phyloP scores from a whole-genome alignment of 2,329 filamentous ascomycete genomes.

The Fusarium xylarioides region DNA sequence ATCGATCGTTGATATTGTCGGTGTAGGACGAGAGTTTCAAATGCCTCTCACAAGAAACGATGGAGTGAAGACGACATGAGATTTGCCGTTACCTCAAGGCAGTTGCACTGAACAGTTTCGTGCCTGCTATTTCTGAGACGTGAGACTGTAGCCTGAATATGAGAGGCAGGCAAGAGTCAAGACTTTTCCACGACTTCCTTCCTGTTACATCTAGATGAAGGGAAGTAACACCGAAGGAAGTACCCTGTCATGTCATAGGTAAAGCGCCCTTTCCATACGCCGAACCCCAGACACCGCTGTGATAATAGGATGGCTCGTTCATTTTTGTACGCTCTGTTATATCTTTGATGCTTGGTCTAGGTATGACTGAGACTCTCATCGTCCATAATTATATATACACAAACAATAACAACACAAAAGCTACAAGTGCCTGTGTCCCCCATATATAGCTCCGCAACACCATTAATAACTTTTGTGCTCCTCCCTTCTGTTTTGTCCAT shows the following conservation, averaged over 20 bases:
- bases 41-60: constrained; percentile 4
- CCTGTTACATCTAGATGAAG: not conserved
- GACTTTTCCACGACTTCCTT: not conserved
- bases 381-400: constrained; percentile 4
- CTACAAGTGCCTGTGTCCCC: not conserved
- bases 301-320: not conserved
- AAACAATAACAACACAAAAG: constrained; percentile 5
- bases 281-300: not conserved
- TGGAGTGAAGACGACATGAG: not conserved
- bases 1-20: not conserved
- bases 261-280: not conserved
- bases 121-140: not conserved
- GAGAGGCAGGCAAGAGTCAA: not conserved
- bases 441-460: constrained; percentile 22
- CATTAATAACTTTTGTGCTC: constrained; percentile 26
- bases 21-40: constrained; percentile 24
- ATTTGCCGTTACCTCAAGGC: constrained; percentile 4
- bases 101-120: constrained; percentile 4
- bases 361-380: not conserved
- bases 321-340: not conserved
- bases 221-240: not conserved
- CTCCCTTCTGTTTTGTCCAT: not conserved
- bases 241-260: not conserved
- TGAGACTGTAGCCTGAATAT: constrained; percentile 1
- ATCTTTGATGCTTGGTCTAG: constrained; percentile 1